A percentile compares a stretch with the other conserved stretches of the same genome.
Evolutionary conservation across 768 basidiomycete species (phyloP).

Genomic region (Brasilioporus rufonigricans): DNA sequence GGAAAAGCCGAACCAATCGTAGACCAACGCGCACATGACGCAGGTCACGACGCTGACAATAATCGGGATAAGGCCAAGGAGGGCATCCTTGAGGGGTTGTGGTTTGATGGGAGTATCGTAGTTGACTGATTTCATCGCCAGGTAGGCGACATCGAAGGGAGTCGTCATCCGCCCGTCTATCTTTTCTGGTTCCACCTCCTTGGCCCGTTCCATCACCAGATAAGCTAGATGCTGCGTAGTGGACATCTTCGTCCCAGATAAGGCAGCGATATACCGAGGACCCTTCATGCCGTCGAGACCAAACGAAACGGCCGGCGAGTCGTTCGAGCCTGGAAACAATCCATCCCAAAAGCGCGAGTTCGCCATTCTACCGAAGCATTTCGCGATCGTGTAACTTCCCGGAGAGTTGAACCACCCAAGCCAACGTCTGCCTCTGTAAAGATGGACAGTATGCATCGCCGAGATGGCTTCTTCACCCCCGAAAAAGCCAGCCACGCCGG

Average conservation of each 20-base stretch:
- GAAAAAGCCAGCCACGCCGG: conserved; percentile 36
- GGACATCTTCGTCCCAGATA: conserved; percentile 28
- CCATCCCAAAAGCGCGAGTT: conserved; percentile 32
- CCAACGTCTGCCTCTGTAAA: conserved; percentile 28
- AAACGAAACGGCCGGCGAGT: conserved; percentile 27
- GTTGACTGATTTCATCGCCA: conserved; percentile 13
- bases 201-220: conserved; percentile 21
- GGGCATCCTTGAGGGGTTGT: not conserved
- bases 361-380: conserved; percentile 31
- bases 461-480: conserved; percentile 37
- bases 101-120: not conserved
- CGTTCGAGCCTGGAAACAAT: conserved; percentile 29
- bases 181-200: not conserved
- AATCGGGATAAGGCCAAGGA: conserved; percentile 28
- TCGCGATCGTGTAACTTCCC: conserved; percentile 33
- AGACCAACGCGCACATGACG: conserved; percentile 7
- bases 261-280: conserved; percentile 24
- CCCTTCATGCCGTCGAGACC: conserved; percentile 29
- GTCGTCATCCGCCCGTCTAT: conserved; percentile 12
- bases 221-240: conserved; percentile 26
- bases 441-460: conserved; percentile 23
- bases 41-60: conserved; percentile 15
- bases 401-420: conserved; percentile 38
- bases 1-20: conserved; percentile 30
- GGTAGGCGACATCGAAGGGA: conserved; percentile 14